These are phyloP conservation scores for Sergeia podlipaevii DNA, from an alignment of 208 protist genomes.

Conservation along the genomic window DNA sequence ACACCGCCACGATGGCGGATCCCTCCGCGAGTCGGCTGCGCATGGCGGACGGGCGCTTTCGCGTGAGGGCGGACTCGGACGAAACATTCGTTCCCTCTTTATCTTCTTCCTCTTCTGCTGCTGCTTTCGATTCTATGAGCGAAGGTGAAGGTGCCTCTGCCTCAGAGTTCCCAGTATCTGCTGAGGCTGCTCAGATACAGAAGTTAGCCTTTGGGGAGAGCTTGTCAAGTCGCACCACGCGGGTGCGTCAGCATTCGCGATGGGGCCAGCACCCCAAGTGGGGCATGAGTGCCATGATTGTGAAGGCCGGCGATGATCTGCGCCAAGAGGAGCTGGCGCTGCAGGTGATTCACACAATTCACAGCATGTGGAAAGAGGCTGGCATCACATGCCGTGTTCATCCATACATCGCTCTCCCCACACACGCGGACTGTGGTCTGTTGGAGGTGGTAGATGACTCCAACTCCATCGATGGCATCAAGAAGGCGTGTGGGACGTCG, in stretches of 20 bases:
- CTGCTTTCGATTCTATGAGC: not conserved
- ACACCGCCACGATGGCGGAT: constrained; percentile 76
- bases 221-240: constrained; percentile 30
- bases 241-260: constrained; percentile 51
- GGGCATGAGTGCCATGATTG: constrained; percentile 79
- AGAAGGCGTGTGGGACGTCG: constrained; percentile 67
- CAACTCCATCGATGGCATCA: constrained; percentile 89
- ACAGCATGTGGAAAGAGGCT: constrained; percentile 83
- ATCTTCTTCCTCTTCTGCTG: not conserved
- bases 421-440: constrained; percentile 71
- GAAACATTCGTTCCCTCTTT: constrained; percentile 33
- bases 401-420: constrained; percentile 83
- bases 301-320: constrained; percentile 92
- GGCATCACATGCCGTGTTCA: constrained; percentile 70
- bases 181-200: constrained; percentile 21
- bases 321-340: constrained; percentile 93
- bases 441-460: constrained; percentile 89
- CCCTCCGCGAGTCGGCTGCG: constrained; percentile 61
- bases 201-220: constrained; percentile 75
- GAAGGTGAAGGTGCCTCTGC: constrained; percentile 3
- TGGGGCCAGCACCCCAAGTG: constrained; percentile 87
- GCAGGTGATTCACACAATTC: constrained; percentile 87
- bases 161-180: not conserved
- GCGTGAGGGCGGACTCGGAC: constrained; percentile 36
- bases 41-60: constrained; percentile 56